A percentile compares a stretch with the other conserved stretches of the same genome.
phyloP scores from a whole-genome alignment of 257 asterid genomes.

The Fraxinus cuspidata region DNA sequence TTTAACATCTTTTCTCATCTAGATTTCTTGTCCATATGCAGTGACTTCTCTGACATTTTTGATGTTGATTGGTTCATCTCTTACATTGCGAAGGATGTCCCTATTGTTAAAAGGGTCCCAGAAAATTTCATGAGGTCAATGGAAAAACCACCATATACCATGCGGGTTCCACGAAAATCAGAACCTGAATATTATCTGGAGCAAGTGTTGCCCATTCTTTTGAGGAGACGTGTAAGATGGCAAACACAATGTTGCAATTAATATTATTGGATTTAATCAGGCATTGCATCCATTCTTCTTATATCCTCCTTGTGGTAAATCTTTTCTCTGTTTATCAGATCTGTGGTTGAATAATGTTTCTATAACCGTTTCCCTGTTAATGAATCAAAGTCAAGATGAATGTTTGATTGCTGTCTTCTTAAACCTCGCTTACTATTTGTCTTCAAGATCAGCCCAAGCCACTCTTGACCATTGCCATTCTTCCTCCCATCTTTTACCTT shows the following conservation, averaged over 20 bases:
- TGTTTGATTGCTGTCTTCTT: constrained; percentile 13
- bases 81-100: constrained; percentile 85
- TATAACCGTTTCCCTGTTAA: constrained; percentile 11
- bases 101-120: constrained; percentile 87
- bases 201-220: constrained; percentile 89
- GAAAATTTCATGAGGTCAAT: constrained; percentile 95
- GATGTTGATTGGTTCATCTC: constrained; percentile 96
- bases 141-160: constrained; percentile 98
- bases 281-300: constrained; percentile 8
- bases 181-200: constrained; percentile 96
- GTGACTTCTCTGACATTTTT: constrained; percentile 86
- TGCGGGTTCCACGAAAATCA: constrained; percentile 97
- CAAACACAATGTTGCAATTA: constrained; percentile 16
- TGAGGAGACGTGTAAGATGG: constrained; percentile 84
- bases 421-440: not conserved
- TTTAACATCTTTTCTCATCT: constrained; percentile 26
- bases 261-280: constrained; percentile 13
- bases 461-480: constrained; percentile 4
- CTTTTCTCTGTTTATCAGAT: not conserved
- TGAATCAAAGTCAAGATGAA: constrained; percentile 22
- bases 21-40: constrained; percentile 46
- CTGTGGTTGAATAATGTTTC: not conserved
- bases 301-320: constrained; percentile 9
- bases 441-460: constrained; percentile 10
- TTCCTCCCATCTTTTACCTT: not conserved